These are phyloP conservation scores for Pisolithus orientalis DNA, from an alignment of 768 basidiomycete species.

Conservation along the genomic window DNA sequence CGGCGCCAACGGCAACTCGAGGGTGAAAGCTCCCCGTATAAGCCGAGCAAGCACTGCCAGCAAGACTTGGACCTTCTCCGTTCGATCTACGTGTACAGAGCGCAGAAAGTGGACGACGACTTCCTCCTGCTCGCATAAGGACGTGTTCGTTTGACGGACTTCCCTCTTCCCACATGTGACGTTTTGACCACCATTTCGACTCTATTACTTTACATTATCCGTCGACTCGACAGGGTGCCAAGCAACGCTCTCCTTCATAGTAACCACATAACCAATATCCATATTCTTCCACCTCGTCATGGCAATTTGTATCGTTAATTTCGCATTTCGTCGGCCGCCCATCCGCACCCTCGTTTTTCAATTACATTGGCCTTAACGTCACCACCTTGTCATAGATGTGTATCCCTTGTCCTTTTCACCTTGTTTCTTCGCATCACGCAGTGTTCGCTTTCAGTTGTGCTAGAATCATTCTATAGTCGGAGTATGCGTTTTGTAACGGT, in stretches of 20 bases:
- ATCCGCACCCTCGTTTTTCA: neutral
- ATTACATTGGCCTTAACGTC: neutral
- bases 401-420: neutral
- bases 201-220: neutral
- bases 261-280: no score
- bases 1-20: conserved; percentile 5
- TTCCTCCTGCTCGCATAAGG: conserved; percentile 10
- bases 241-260: neutral
- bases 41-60: conserved; percentile 19
- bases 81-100: conserved; percentile 46
- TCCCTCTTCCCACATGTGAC: neutral
- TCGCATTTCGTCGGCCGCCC: neutral
- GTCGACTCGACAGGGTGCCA: neutral
- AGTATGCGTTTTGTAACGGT: neutral
- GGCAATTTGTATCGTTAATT: conserved; percentile 1
- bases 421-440: neutral
- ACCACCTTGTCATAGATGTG: neutral
- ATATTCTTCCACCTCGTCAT: neutral
- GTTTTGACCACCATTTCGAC: neutral
- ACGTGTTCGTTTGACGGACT: neutral
- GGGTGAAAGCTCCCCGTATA: conserved; percentile 8
- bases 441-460: neutral
- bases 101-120: conserved; percentile 36
- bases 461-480: neutral
- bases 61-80: conserved; percentile 46